These are phyloP conservation scores for Thermochaetoides thermophila DNA, from an alignment of 495 filamentous ascomycete genomes.

Conservation along the genomic window DNA sequence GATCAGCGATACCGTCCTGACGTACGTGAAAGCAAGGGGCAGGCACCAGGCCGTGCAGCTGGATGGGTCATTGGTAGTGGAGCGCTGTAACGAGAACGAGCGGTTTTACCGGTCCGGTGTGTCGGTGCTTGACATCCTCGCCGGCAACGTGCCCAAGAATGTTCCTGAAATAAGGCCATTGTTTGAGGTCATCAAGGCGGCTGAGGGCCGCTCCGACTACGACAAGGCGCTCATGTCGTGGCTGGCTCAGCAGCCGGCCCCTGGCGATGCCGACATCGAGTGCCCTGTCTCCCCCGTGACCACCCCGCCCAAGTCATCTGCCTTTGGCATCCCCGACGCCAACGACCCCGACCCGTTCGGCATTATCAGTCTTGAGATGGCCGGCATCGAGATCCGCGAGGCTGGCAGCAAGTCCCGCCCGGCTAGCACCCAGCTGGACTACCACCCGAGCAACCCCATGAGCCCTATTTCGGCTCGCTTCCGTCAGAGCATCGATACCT, in stretches of 20 bases:
- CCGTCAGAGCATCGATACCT: constrained; percentile 54
- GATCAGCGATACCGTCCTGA: constrained; percentile 54
- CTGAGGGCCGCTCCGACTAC: constrained; percentile 62
- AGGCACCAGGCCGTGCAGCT: constrained; percentile 70
- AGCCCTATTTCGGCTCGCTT: constrained; percentile 64
- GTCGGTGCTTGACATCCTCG: constrained; percentile 64
- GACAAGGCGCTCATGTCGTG: constrained; percentile 40
- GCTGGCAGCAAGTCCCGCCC: constrained; percentile 59
- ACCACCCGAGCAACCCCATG: constrained; percentile 54
- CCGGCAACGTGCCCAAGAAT: constrained; percentile 58
- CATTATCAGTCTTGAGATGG: constrained; percentile 68
- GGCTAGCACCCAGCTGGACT: constrained; percentile 62
- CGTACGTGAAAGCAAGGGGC: constrained; percentile 77
- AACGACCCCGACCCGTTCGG: constrained; percentile 83
- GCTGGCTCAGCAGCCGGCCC: constrained; percentile 44
- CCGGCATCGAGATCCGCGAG: constrained; percentile 75
- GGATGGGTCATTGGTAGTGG: constrained; percentile 72
- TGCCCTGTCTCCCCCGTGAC: constrained; percentile 21
- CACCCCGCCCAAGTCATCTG: too few species aligned
- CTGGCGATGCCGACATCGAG: constrained; percentile 55
- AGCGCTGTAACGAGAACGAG: constrained; percentile 81
- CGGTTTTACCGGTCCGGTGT: constrained; percentile 65
- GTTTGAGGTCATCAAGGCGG: constrained; percentile 68
- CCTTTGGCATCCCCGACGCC: constrained; percentile 62
- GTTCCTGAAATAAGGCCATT: constrained; percentile 50